A percentile compares a stretch with the other conserved stretches of the same genome.
Evolutionary conservation across 2,329 filamentous ascomycete species (phyloP).

Genomic region (Diaporthe citrichinensis): DNA sequence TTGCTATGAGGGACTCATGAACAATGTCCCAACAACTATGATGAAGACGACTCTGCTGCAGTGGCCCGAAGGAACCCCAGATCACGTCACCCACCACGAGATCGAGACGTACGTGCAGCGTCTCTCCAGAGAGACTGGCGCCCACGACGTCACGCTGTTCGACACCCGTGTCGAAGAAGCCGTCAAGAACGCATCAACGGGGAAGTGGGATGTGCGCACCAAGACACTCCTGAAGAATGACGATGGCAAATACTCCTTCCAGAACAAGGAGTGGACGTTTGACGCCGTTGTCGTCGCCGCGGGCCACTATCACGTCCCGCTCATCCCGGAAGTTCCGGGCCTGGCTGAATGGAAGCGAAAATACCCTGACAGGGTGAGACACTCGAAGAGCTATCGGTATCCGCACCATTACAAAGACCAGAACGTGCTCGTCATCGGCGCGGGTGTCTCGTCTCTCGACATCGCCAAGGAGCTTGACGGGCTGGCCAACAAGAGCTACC

Average conservation of each 20-base stretch:
- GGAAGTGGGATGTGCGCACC: conserved; percentile 67
- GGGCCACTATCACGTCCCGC: conserved; percentile 77
- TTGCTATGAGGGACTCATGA: conserved; percentile 73
- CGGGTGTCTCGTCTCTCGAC: conserved; percentile 59
- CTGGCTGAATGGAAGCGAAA: conserved; percentile 68
- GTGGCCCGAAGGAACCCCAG: conserved; percentile 73
- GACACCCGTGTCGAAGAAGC: conserved; percentile 70
- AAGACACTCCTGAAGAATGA: conserved; percentile 55
- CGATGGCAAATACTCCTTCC: conserved; percentile 44
- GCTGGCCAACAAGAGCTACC: conserved; percentile 56
- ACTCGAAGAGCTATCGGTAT: conserved; percentile 80
- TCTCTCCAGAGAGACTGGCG: conserved; percentile 65
- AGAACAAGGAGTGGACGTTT: conserved; percentile 59
- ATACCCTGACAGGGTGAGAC: conserved; percentile 68
- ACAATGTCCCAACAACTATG: conserved; percentile 78
- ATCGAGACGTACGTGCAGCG: conserved; percentile 73
- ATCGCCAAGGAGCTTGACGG: conserved; percentile 57
- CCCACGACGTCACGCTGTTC: conserved; percentile 65
- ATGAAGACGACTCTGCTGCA: conserved; percentile 58
- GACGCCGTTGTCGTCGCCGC: conserved; percentile 77
- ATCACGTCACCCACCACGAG: conserved; percentile 69
- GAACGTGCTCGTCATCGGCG: conserved; percentile 67
- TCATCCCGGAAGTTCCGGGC: conserved; percentile 72
- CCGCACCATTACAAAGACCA: conserved; percentile 69
- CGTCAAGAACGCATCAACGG: conserved; percentile 36